These are phyloP conservation scores for Solanum lycopersicoides DNA, from an alignment of 257 asterid genomes.

Conservation along the genomic window DNA sequence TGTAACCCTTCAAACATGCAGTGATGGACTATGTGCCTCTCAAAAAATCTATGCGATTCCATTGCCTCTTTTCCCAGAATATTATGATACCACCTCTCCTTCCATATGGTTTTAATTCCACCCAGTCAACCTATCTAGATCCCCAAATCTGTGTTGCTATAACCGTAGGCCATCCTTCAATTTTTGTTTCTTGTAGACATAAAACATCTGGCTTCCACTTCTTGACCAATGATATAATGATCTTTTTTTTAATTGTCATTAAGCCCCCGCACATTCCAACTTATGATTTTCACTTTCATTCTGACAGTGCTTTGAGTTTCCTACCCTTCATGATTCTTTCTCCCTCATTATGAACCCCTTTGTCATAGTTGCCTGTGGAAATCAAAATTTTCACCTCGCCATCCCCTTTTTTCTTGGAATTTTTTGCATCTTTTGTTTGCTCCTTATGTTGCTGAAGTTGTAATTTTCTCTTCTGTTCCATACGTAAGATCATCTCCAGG, in stretches of 20 bases:
- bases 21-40: neutral
- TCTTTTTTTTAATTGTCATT: neutral
- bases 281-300: neutral
- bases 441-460: neutral
- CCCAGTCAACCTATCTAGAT: neutral
- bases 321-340: neutral
- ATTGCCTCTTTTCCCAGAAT: neutral
- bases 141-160: neutral
- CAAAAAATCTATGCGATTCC: neutral
- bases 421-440: too few species aligned
- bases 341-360: neutral
- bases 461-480: neutral
- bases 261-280: neutral
- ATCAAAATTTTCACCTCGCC: neutral
- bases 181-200: neutral
- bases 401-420: neutral
- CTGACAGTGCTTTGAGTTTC: neutral
- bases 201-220: neutral
- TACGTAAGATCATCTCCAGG: neutral
- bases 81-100: neutral
- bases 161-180: neutral
- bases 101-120: neutral
- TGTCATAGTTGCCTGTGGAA: neutral
- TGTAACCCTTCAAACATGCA: neutral
- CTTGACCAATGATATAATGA: neutral